Percentiles rank a stretch among this genome's conserved stretches.
These are phyloP conservation scores for Amanita exitialis DNA, from an alignment of 768 basidiomycete genomes.

Conservation along the genomic window DNA sequence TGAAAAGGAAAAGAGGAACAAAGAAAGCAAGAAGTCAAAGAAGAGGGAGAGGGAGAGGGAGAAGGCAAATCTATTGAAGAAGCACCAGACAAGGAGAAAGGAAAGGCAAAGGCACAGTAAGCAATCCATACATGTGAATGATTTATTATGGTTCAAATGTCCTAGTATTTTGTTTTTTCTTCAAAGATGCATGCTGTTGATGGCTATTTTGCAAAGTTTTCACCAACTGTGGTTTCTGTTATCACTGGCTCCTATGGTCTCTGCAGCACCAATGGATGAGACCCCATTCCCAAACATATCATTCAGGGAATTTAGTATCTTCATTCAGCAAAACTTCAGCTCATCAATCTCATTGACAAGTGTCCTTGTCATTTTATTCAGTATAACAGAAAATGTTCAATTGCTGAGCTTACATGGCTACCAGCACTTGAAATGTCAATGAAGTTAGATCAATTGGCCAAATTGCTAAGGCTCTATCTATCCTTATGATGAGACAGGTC, in stretches of 20 bases:
- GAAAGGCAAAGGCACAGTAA: too few species aligned
- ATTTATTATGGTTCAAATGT: too few species aligned
- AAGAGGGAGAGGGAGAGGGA: too few species aligned
- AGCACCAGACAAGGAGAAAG: too few species aligned
- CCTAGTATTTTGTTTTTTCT: too few species aligned
- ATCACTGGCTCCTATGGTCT: not conserved
- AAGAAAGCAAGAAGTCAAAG: too few species aligned
- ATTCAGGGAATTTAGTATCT: conserved; percentile 9
- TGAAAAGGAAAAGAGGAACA: too few species aligned
- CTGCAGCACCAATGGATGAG: not conserved
- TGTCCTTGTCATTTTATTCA: too few species aligned
- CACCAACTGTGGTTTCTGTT: not conserved
- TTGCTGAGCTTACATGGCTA: too few species aligned
- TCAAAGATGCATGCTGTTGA: too few species aligned
- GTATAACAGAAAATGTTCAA: too few species aligned
- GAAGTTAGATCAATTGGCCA: not conserved
- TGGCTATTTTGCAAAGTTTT: not conserved
- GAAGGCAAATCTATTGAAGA: too few species aligned
- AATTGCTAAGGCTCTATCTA: not conserved
- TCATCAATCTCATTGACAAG: conserved; percentile 5
- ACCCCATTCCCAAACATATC: conserved; percentile 10
- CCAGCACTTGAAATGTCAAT: not conserved
- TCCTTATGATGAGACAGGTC: not conserved
- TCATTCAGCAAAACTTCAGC: conserved; percentile 9
- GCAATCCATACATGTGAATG: not conserved